Evolutionary conservation across 495 filamentous ascomycete species (phyloP).

Genomic region (Xeromyces bisporus): DNA sequence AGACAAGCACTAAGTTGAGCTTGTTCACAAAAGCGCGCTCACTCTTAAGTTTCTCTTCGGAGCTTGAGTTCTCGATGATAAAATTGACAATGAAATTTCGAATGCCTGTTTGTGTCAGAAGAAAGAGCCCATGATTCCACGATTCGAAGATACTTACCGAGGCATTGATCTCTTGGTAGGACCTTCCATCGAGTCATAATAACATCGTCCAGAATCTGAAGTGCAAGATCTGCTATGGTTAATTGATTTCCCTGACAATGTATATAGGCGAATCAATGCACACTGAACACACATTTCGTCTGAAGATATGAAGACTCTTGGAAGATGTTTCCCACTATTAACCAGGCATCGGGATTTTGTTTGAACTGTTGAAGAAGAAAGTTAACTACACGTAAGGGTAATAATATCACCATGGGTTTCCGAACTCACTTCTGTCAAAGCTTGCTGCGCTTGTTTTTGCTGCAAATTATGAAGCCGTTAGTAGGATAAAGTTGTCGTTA

Average conservation of each 20-base stretch:
- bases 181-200: slow-evolving; percentile 99
- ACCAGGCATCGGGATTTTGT: slow-evolving; percentile 94
- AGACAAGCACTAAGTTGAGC: slow-evolving; percentile 91
- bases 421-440: slow-evolving; percentile 72
- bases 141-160: slow-evolving; percentile 56
- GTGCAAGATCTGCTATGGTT: slow-evolving; percentile 56
- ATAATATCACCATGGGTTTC: background rate
- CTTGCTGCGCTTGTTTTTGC: slow-evolving; percentile 95
- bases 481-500: slow-evolving; percentile 1
- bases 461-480: slow-evolving; percentile 23
- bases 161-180: slow-evolving; percentile 82
- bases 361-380: slow-evolving; percentile 83
- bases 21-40: slow-evolving; percentile 90
- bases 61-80: slow-evolving; percentile 81
- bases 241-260: slow-evolving; percentile 17
- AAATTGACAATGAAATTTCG: slow-evolving; percentile 97
- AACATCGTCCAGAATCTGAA: slow-evolving; percentile 94
- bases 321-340: slow-evolving; percentile 90
- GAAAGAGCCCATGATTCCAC: no score
- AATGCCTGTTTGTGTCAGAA: slow-evolving; percentile 46
- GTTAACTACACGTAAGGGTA: no score
- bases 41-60: slow-evolving; percentile 65
- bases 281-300: slow-evolving; percentile 67
- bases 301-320: slow-evolving; percentile 78
- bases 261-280: slow-evolving; percentile 1